phyloP scores from a whole-genome alignment of 257 asterid species.

The Mitragyna speciosa region DNA sequence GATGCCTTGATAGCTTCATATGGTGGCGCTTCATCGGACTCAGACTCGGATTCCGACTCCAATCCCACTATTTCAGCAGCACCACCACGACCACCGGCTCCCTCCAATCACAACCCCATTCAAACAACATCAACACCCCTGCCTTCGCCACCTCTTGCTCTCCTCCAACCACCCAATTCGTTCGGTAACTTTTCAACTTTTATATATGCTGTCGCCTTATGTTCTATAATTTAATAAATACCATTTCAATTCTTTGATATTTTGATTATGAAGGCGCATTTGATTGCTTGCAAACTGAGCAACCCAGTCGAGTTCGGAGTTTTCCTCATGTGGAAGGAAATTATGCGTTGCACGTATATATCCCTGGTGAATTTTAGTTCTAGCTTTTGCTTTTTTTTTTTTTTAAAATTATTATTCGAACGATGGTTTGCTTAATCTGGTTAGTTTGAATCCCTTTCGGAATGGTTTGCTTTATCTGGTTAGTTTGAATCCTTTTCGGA shows the following conservation, averaged over 20 bases:
- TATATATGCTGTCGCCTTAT: not conserved
- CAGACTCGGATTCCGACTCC: slow-evolving; percentile 52
- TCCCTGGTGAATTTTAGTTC: slow-evolving; percentile 58
- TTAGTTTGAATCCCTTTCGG: not conserved
- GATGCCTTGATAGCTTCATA: slow-evolving; percentile 83
- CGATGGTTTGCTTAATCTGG: not conserved
- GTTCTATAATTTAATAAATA: slow-evolving; percentile 7
- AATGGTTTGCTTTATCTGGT: not conserved
- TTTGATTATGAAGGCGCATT: slow-evolving; percentile 45
- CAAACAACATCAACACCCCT: slow-evolving; percentile 34
- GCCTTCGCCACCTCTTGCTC: slow-evolving; percentile 83
- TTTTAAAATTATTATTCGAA: not conserved
- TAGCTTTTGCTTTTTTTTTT: slow-evolving; percentile 9
- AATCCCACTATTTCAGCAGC: slow-evolving; percentile 26
- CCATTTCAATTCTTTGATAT: slow-evolving; percentile 33
- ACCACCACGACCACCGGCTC: slow-evolving; percentile 17
- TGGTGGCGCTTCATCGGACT: slow-evolving; percentile 65
- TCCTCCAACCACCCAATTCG: slow-evolving; percentile 62
- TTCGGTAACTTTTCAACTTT: slow-evolving; percentile 32
- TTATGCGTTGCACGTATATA: slow-evolving; percentile 83
- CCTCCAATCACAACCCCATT: not conserved
- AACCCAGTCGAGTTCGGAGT: slow-evolving; percentile 63
- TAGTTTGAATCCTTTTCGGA: not conserved
- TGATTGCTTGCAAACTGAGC: slow-evolving; percentile 36
- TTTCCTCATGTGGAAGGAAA: slow-evolving; percentile 93